Percentiles rank a stretch among this genome's conserved stretches.
phyloP scores from a whole-genome alignment of 2,329 filamentous ascomycete species.

The Exophiala phaeomuriformis region DNA sequence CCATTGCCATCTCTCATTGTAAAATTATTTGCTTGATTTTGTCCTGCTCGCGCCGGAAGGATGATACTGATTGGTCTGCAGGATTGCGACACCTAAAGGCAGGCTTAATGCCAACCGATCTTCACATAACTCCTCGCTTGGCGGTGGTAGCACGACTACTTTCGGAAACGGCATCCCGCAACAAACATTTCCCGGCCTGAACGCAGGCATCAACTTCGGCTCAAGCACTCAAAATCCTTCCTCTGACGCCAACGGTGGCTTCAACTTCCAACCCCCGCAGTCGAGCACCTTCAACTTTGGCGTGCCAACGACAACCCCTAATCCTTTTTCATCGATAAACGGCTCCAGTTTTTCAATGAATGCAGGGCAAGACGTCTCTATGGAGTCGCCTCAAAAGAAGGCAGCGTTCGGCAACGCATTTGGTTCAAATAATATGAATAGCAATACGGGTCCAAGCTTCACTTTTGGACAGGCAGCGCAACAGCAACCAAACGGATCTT shows the following conservation, averaged over 20 bases:
- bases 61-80: constrained; percentile 8
- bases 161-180: constrained; percentile 12
- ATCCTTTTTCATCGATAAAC: constrained; percentile 24
- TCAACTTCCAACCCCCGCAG: constrained; percentile 22
- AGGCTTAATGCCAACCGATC: constrained; percentile 14
- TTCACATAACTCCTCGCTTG: constrained; percentile 11
- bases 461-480: constrained; percentile 20
- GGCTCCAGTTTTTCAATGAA: constrained; percentile 9
- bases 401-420: constrained; percentile 13
- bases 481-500: constrained; percentile 9
- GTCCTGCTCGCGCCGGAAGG: not conserved
- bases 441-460: constrained; percentile 11
- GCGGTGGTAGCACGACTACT: constrained; percentile 4
- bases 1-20: not conserved
- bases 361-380: constrained; percentile 18
- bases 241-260: constrained; percentile 11
- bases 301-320: constrained; percentile 12
- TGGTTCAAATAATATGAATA: constrained; percentile 9
- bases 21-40: not conserved
- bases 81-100: constrained; percentile 20
- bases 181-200: constrained; percentile 12
- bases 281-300: constrained; percentile 24
- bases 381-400: constrained; percentile 25
- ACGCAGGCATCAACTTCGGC: constrained; percentile 15
- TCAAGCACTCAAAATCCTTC: constrained; percentile 5